Percentiles rank a stretch among this genome's conserved stretches.
Evolutionary conservation across 768 basidiomycete species (phyloP).

Genomic region (Thelephora ganbajun): DNA sequence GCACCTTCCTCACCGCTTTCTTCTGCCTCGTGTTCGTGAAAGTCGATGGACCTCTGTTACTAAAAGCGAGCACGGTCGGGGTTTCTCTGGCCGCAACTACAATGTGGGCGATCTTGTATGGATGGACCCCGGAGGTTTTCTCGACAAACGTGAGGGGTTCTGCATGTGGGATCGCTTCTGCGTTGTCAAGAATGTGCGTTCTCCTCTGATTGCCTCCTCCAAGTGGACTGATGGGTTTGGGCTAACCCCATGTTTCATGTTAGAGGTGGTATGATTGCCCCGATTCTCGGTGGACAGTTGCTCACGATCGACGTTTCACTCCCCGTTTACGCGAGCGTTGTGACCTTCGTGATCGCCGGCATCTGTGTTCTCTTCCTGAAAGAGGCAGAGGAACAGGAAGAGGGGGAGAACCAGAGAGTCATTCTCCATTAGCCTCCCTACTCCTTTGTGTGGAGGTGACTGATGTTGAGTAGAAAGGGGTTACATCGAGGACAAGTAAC

Average conservation of each 20-base stretch:
- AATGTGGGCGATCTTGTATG: slow-evolving; percentile 84
- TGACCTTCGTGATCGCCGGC: slow-evolving; percentile 49
- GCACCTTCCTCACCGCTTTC: slow-evolving; percentile 61
- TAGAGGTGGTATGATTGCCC: slow-evolving; percentile 85
- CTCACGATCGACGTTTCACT: slow-evolving; percentile 53
- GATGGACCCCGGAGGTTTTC: slow-evolving; percentile 86
- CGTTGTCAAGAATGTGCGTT: slow-evolving; percentile 66
- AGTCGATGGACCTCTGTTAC: slow-evolving; percentile 40
- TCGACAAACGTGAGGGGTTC: slow-evolving; percentile 62
- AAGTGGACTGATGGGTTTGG: neutral
- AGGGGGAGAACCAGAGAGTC: slow-evolving; percentile 13
- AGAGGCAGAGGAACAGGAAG: slow-evolving; percentile 29
- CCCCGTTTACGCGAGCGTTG: slow-evolving; percentile 66
- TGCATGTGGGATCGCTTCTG: slow-evolving; percentile 74
- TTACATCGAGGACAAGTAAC: too few relatives aligned
- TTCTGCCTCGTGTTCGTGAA: slow-evolving; percentile 60
- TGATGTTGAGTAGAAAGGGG: neutral
- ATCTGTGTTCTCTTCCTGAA: slow-evolving; percentile 44
- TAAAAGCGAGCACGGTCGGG: slow-evolving; percentile 58
- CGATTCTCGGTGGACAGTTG: slow-evolving; percentile 61
- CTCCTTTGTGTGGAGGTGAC: neutral
- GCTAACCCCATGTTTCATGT: neutral
- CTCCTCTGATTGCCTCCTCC: neutral
- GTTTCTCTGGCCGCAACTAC: slow-evolving; percentile 72
- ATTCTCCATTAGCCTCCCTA: slow-evolving; percentile 8